These are phyloP conservation scores for Oenanthe javanica DNA, from an alignment of 140 eudicot species.

Conservation along the genomic window DNA sequence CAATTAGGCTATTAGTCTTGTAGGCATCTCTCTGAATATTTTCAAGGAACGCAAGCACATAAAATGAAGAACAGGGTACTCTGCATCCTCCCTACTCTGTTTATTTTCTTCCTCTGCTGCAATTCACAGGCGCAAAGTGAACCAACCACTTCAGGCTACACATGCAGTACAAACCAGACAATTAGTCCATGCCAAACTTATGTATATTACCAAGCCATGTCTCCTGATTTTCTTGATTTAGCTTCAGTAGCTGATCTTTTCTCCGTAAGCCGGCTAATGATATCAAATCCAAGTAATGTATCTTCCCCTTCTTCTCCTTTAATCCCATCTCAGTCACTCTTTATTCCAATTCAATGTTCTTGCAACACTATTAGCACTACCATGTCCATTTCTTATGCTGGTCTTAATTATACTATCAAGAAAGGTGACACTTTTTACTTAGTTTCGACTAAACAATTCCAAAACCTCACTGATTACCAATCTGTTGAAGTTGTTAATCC, in stretches of 20 bases:
- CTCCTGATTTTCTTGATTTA: slow-evolving; percentile 58
- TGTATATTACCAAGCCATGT: slow-evolving; percentile 51
- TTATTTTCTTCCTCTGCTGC: slow-evolving; percentile 19
- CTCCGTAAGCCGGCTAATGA: slow-evolving; percentile 63
- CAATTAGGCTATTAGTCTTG: neutral
- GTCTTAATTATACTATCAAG: slow-evolving; percentile 43
- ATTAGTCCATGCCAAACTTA: slow-evolving; percentile 67
- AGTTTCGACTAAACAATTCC: slow-evolving; percentile 34
- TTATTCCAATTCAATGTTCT: slow-evolving; percentile 66
- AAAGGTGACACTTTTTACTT: slow-evolving; percentile 50
- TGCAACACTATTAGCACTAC: slow-evolving; percentile 49
- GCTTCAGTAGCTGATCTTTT: slow-evolving; percentile 73
- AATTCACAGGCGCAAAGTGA: slow-evolving; percentile 31
- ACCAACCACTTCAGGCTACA: slow-evolving; percentile 55
- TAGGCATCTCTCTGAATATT: neutral
- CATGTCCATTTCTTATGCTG: slow-evolving; percentile 51
- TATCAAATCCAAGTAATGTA: slow-evolving; percentile 36
- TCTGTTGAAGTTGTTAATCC: slow-evolving; percentile 69
- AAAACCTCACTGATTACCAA: slow-evolving; percentile 73
- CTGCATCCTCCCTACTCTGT: slow-evolving; percentile 15
- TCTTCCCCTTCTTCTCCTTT: slow-evolving; percentile 48
- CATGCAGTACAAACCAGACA: slow-evolving; percentile 46
- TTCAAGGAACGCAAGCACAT: neutral
- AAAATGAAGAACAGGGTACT: slow-evolving; percentile 21
- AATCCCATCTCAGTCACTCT: slow-evolving; percentile 49